Evolutionary conservation across 495 filamentous ascomycete species (phyloP).

Genomic region (Immersiella caudata): DNA sequence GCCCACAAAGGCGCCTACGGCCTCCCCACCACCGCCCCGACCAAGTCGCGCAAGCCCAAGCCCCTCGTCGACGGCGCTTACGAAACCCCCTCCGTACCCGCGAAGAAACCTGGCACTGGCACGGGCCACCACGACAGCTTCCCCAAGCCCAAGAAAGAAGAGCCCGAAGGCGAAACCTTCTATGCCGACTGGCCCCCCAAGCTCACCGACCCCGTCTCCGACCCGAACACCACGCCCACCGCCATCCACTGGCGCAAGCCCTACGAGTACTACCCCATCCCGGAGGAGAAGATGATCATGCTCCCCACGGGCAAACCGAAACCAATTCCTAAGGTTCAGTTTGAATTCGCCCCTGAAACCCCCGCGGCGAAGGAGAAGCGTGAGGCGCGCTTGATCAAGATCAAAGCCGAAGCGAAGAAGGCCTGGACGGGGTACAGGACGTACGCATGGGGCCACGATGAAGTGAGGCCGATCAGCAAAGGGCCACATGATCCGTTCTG

Average conservation of each 20-base stretch:
- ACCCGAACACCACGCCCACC: conserved; percentile 26
- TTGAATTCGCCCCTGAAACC: conserved; percentile 63
- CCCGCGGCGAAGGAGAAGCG: conserved; percentile 62
- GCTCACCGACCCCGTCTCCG: conserved; percentile 15
- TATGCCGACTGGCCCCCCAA: conserved; percentile 14
- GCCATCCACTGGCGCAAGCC: conserved; percentile 69
- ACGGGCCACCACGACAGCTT: conserved; percentile 21
- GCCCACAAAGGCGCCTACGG: conserved; percentile 28
- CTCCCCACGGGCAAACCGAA: conserved; percentile 73
- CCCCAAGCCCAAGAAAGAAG: conserved; percentile 19
- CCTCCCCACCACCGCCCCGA: conserved; percentile 26
- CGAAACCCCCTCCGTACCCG: conserved; percentile 15
- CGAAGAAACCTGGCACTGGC: conserved; percentile 12
- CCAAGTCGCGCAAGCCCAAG: conserved; percentile 1
- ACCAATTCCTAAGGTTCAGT: conserved; percentile 75
- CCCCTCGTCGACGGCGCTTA: neutral
- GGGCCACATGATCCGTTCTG: conserved; percentile 75
- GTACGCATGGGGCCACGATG: conserved; percentile 84
- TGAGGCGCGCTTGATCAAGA: conserved; percentile 63
- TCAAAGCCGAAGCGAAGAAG: conserved; percentile 75
- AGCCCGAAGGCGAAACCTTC: conserved; percentile 16
- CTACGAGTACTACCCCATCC: conserved; percentile 74
- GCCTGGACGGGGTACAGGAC: conserved; percentile 83
- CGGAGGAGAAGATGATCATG: conserved; percentile 66
- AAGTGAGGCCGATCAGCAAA: conserved; percentile 71